Percentiles rank a stretch among this genome's conserved stretches.
Evolutionary conservation across 2,329 filamentous ascomycete genomes (phyloP).

Genomic region (Daldinia sp.): DNA sequence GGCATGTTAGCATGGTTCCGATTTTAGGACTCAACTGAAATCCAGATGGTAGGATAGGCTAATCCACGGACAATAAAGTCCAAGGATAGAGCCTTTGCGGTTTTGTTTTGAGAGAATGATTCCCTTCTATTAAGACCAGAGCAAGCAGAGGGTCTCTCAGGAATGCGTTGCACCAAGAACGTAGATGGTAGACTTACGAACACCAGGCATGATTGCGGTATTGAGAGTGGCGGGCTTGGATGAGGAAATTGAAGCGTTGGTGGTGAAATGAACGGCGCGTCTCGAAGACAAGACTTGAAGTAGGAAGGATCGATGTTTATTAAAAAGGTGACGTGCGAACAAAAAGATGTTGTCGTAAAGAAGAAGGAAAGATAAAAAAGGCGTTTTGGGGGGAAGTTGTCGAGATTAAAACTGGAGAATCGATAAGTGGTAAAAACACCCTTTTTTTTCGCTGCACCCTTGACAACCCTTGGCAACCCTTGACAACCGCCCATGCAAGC

Average conservation of each 20-base stretch:
- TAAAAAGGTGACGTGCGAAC: slow-evolving; percentile 21
- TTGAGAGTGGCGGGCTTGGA: slow-evolving; percentile 19
- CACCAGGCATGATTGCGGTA: slow-evolving; percentile 62
- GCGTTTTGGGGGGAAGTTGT: slow-evolving; percentile 39
- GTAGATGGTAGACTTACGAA: slow-evolving; percentile 58
- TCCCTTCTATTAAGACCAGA: slow-evolving; percentile 4
- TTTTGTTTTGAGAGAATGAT: slow-evolving; percentile 6
- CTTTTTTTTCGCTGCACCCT: slow-evolving; percentile 24
- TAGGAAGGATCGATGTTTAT: not conserved
- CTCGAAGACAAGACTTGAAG: slow-evolving; percentile 27
- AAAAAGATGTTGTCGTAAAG: slow-evolving; percentile 25
- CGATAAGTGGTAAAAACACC: slow-evolving; percentile 37
- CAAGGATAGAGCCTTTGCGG: not conserved
- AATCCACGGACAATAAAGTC: slow-evolving; percentile 5
- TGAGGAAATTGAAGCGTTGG: slow-evolving; percentile 6
- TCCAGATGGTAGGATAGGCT: slow-evolving; percentile 2
- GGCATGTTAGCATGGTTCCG: slow-evolving; percentile 34
- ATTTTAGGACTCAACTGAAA: slow-evolving; percentile 8
- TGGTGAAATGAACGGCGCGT: slow-evolving; percentile 13
- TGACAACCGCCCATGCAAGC: slow-evolving; percentile 33
- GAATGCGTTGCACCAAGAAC: not conserved
- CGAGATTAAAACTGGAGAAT: slow-evolving; percentile 49
- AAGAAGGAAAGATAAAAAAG: slow-evolving; percentile 32
- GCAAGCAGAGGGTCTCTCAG: not conserved
- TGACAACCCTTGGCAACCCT: slow-evolving; percentile 24